Base-by-base conservation (phyloP, 495 filamentous ascomycete genomes). In the Trichocladium antarcticum region DNA sequence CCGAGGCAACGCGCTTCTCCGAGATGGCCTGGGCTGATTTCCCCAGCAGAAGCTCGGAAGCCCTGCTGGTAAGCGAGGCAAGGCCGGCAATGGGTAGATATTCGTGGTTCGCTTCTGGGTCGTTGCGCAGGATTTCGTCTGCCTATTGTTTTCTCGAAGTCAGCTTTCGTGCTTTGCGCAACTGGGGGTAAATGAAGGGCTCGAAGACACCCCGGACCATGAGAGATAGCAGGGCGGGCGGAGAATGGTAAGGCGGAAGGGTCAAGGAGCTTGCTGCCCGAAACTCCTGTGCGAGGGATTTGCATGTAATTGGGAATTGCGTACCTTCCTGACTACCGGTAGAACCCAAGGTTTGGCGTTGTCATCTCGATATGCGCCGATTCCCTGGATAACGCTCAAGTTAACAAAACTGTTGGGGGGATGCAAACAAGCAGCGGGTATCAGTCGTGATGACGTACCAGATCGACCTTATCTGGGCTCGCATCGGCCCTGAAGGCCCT, bases 301-400 rank as follows among this genome's bases (percentile, higher is more conserved):
- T n/a, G n/a, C n/a, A n/a, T n/a, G n/a, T n/a, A n/a, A n/a, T n/a
- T n/a, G n/a, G n/a, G 24, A 41, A 34, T 46, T 32, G 61, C 67
- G 49, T 68, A 95, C 90, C 83, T 92, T 89, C 69, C 87, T 92
- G 43, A 98, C 90, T 11, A 97, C 93, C 1, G 93, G 89, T 42
- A 98, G 71, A 47, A 98, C 78, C 93, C 93, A 98, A n/a, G 92
- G 93, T 70, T 96, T 96, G 42, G 87, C 89, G 64, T 93, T 82
- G 67, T 99, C 73, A 52, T 95, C 93, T 61, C 92, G 78, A 66
- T 99, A 97, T 51, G 93, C 93, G 57, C 92, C 92, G 72, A 97
- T 89, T 47, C 92, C 90, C 72, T 75, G 22, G 4, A 10, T 32
- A 53, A 37, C 8, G 5, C 8, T 16, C 9, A 1, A 32, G 45